A percentile compares a stretch with the other conserved stretches of the same genome.
Conservation (phyloP, 139 green algal species). For the Tetradesmus lagerheimii region DNA sequence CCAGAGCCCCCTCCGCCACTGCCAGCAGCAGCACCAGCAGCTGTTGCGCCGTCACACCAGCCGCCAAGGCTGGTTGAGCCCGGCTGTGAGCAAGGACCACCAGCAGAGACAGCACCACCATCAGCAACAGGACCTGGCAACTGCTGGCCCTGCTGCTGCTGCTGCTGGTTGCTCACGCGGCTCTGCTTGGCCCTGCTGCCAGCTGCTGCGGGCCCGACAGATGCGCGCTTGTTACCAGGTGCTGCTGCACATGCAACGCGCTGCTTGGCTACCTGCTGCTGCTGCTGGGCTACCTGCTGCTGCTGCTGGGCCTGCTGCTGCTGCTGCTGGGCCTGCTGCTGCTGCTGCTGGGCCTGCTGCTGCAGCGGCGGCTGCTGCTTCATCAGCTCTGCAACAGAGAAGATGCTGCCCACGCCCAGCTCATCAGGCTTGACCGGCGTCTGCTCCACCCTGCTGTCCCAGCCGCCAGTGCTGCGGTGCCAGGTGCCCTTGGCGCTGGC, state of each 20-base stretch:
- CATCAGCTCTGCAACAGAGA: slow-evolving; percentile 27
- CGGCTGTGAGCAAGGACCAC: neutral
- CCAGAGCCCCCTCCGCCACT: neutral
- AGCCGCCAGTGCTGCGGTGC: slow-evolving; percentile 28
- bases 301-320: slow-evolving; percentile 4
- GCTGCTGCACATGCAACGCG: neutral
- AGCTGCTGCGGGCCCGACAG: neutral
- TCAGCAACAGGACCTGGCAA: neutral
- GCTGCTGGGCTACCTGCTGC: neutral
- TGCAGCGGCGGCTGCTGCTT: slow-evolving; percentile 6
- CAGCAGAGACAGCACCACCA: neutral
- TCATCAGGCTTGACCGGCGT: neutral
- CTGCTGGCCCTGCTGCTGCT: slow-evolving; percentile 6
- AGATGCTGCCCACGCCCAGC: neutral
- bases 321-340: no score
- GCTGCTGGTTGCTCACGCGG: neutral
- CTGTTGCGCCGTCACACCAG: slow-evolving; percentile 2
- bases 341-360: neutral
- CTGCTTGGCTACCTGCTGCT: neutral
- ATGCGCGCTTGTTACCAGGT: neutral
- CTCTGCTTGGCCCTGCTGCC: neutral
- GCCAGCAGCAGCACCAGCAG: slow-evolving; percentile 5
- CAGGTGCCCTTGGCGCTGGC: slow-evolving; percentile 2
- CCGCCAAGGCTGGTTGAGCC: slow-evolving; percentile 2
- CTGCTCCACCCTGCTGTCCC: slow-evolving; percentile 11